Evolutionary conservation across 148 eudicot species (phyloP).

Genomic region (Heliamphora exappendiculata): DNA sequence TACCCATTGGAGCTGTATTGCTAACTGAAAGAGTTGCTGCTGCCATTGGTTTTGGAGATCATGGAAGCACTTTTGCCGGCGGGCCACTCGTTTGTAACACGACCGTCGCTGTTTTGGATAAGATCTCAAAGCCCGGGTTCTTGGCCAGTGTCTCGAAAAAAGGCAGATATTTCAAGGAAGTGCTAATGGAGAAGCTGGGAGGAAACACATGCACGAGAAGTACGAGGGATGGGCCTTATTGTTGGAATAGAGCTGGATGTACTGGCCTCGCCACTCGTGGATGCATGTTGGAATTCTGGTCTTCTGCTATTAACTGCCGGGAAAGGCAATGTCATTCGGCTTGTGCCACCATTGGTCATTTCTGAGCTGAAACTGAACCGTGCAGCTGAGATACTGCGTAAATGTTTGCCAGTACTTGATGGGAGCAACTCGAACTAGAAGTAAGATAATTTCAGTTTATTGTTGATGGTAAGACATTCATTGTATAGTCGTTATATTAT

Average conservation of each 20-base stretch:
- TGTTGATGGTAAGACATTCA: too few relatives aligned
- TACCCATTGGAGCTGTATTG: conserved; percentile 81
- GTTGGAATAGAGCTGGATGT: conserved; percentile 73
- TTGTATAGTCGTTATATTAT: too few relatives aligned
- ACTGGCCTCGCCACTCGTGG: conserved; percentile 55
- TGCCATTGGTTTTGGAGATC: conserved; percentile 68
- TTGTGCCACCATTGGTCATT: conserved; percentile 83
- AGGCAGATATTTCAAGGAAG: conserved; percentile 51
- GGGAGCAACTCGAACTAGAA: conserved; percentile 12
- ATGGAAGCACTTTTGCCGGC: conserved; percentile 97
- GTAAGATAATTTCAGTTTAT: background rate
- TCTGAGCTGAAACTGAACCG: conserved; percentile 59
- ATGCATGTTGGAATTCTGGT: conserved; percentile 62
- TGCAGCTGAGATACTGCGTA: conserved; percentile 48
- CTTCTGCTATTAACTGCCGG: conserved; percentile 83
- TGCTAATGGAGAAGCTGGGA: conserved; percentile 41
- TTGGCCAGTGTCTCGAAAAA: conserved; percentile 54
- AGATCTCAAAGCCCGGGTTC: conserved; percentile 56
- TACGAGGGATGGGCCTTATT: conserved; percentile 72
- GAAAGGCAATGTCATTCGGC: conserved; percentile 74
- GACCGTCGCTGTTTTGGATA: conserved; percentile 58
- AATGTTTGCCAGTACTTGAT: conserved; percentile 69
- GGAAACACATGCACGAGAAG: conserved; percentile 70
- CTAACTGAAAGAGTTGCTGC: conserved; percentile 60
- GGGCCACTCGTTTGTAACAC: conserved; percentile 71